A percentile compares a stretch with the other conserved stretches of the same genome.
phyloP scores from a whole-genome alignment of 176 grass and related monocot genomes.

The Carex pumila region DNA sequence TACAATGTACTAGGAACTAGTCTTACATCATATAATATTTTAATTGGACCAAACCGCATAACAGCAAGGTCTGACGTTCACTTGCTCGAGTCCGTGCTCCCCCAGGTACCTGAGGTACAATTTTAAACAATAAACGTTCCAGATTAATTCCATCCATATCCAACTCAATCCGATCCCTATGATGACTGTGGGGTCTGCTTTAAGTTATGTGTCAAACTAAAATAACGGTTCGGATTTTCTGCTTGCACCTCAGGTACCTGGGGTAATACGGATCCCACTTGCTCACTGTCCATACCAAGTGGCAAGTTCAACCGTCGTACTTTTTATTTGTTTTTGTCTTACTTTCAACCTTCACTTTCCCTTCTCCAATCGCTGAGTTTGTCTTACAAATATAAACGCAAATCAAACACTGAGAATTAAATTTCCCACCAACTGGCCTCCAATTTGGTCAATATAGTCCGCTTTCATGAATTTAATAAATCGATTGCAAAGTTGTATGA shows the following conservation, averaged over 20 bases:
- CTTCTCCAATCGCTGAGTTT: neutral
- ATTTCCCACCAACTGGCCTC: neutral
- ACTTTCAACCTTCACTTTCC: neutral
- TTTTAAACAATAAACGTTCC: too few species aligned
- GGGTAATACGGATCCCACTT: neutral
- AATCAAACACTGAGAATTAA: neutral
- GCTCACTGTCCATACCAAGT: neutral
- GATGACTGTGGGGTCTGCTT: too few species aligned
- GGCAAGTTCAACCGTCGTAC: neutral
- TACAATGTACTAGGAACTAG: neutral
- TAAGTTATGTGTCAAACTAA: too few species aligned
- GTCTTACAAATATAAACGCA: neutral
- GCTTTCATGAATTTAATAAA: conserved; percentile 5
- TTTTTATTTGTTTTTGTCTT: neutral
- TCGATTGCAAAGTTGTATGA: neutral
- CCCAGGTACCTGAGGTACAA: too few species aligned
- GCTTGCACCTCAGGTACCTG: too few species aligned
- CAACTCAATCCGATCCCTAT: too few species aligned
- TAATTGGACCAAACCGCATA: neutral
- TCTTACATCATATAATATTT: neutral
- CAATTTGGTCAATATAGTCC: neutral
- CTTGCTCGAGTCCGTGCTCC: neutral
- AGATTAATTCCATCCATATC: too few species aligned
- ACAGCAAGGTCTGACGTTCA: neutral
- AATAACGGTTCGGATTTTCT: too few species aligned